Evolutionary conservation across 495 filamentous ascomycete genomes (phyloP).

Genomic region (Neurospora sp.): DNA sequence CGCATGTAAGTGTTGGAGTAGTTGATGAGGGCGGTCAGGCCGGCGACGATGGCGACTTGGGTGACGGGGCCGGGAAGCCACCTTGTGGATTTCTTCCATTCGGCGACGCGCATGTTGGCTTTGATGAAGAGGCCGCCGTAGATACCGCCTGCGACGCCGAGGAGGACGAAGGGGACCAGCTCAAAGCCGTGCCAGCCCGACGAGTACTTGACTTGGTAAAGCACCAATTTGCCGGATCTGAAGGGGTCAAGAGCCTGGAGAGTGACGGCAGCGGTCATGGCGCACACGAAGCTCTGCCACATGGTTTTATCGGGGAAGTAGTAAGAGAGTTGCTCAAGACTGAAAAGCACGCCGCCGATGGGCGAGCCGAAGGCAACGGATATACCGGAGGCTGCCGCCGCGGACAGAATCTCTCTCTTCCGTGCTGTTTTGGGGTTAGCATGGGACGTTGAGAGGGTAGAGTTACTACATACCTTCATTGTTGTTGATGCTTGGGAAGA

Average conservation of each 20-base stretch:
- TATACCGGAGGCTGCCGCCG: conserved; percentile 88
- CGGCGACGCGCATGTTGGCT: conserved; percentile 76
- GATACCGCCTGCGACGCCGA: conserved; percentile 82
- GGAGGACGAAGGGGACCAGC: conserved; percentile 74
- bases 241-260: conserved; percentile 92
- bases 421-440: conserved; percentile 47
- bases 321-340: conserved; percentile 92
- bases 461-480: conserved; percentile 63
- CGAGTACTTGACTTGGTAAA: conserved; percentile 94
- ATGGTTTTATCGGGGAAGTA: conserved; percentile 99
- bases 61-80: conserved; percentile 56
- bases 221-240: conserved; percentile 86
- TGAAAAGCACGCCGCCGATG: conserved; percentile 88
- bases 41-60: conserved; percentile 65
- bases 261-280: conserved; percentile 92
- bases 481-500: conserved; percentile 68
- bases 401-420: conserved; percentile 91
- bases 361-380: conserved; percentile 96
- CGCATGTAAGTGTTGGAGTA: conserved; percentile 94
- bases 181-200: conserved; percentile 92
- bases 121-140: conserved; percentile 95
- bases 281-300: conserved; percentile 99
- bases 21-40: conserved; percentile 79
- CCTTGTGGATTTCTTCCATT: conserved; percentile 58
- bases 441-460: not conserved